phyloP scores from a whole-genome alignment of 2,329 filamentous ascomycete species.

The Penicillium nordicum region DNA sequence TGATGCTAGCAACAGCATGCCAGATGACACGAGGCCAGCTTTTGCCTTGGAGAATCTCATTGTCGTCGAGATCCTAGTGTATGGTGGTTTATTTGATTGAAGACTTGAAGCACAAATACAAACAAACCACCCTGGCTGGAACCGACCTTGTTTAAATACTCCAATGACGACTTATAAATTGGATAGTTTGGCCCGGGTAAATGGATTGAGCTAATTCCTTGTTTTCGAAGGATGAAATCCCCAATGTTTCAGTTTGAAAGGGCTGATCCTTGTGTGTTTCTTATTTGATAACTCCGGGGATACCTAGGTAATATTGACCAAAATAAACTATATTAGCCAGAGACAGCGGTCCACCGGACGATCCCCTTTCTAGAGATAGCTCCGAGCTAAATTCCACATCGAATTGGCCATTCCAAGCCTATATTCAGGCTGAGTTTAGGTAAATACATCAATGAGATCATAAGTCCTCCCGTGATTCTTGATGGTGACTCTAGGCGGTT shows the following conservation, averaged over 20 bases:
- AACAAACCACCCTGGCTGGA: background rate
- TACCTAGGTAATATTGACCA: no score
- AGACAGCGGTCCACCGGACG: background rate
- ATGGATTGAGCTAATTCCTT: background rate
- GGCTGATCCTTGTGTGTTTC: no score
- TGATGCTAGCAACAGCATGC: background rate
- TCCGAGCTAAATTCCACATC: no score
- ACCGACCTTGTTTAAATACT: background rate
- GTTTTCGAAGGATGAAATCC: background rate
- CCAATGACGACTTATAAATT: background rate
- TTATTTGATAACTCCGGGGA: background rate
- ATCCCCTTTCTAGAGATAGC: background rate
- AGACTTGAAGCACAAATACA: background rate
- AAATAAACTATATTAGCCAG: background rate
- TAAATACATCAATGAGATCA: background rate
- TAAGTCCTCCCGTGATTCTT: no score
- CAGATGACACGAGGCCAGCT: background rate
- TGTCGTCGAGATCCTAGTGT: background rate
- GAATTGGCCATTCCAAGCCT: background rate
- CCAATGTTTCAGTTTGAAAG: background rate
- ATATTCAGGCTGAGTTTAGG: background rate
- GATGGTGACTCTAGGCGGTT: background rate
- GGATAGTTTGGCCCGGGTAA: background rate
- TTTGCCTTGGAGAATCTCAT: background rate
- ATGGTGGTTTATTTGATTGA: background rate